These are phyloP conservation scores for Amanita brunnescens DNA, from an alignment of 768 basidiomycete genomes.

Conservation along the genomic window DNA sequence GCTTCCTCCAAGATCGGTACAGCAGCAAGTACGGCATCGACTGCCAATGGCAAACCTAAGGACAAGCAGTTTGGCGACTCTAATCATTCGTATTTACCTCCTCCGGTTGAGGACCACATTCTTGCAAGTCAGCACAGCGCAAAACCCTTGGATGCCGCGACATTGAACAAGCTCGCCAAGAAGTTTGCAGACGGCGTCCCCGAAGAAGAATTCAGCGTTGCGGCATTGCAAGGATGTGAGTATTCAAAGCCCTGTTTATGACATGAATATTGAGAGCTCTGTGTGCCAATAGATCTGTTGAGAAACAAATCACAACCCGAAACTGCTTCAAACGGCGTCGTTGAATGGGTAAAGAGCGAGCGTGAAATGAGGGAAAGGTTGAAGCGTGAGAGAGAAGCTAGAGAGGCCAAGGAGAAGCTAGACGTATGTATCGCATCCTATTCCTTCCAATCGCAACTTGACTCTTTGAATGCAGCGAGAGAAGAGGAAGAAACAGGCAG, in stretches of 20 bases:
- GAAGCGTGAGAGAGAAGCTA: constrained; percentile 63
- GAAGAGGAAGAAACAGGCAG: constrained; percentile 44
- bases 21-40: not conserved
- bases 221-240: constrained; percentile 86
- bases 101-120: constrained; percentile 54
- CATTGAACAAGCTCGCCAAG: constrained; percentile 63
- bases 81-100: constrained; percentile 55
- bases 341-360: constrained; percentile 68
- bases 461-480: constrained; percentile 26
- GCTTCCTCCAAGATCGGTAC: not conserved
- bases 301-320: constrained; percentile 82
- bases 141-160: constrained; percentile 55
- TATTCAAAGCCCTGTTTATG: constrained; percentile 21
- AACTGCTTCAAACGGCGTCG: constrained; percentile 56
- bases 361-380: constrained; percentile 68
- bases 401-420: constrained; percentile 57
- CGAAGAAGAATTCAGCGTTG: constrained; percentile 82
- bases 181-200: constrained; percentile 76
- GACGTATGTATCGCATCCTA: constrained; percentile 38
- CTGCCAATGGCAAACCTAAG: constrained; percentile 8
- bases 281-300: constrained; percentile 47
- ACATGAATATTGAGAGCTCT: constrained; percentile 6
- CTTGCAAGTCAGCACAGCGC: constrained; percentile 51
- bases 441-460: not conserved
- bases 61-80: constrained; percentile 42